These are phyloP conservation scores for Tylopilus sp. DNA, from an alignment of 768 basidiomycete genomes.

Conservation along the genomic window DNA sequence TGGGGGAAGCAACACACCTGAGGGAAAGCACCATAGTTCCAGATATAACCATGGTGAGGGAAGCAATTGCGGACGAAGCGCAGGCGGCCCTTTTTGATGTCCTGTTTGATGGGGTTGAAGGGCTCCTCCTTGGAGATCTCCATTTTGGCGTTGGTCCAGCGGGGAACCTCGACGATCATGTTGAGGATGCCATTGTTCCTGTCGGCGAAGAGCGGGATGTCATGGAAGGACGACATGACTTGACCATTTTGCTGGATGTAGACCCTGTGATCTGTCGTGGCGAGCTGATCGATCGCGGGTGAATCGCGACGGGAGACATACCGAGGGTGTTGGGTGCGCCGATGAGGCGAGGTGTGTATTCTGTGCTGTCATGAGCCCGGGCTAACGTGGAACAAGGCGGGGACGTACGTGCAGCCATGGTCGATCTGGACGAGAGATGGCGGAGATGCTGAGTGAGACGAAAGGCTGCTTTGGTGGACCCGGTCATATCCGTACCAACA, in stretches of 20 bases:
- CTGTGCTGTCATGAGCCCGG: constrained; percentile 34
- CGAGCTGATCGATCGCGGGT: constrained; percentile 18
- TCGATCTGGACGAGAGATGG: constrained; percentile 46
- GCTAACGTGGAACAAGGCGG: too few relatives aligned
- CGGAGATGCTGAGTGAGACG: constrained; percentile 65
- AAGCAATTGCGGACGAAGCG: constrained; percentile 99
- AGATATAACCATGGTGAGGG: constrained; percentile 99
- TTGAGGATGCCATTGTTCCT: constrained; percentile 93
- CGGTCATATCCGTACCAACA: constrained; percentile 29
- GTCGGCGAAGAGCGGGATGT: constrained; percentile 97
- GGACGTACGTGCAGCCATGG: constrained; percentile 39
- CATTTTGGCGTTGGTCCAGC: constrained; percentile 99
- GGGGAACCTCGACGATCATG: constrained; percentile 98
- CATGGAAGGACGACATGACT: constrained; percentile 87
- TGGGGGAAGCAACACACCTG: constrained; percentile 52
- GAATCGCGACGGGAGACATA: constrained; percentile 34
- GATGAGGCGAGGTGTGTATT: constrained; percentile 72
- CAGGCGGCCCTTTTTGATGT: constrained; percentile 93
- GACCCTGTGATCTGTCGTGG: constrained; percentile 83
- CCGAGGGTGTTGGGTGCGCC: constrained; percentile 93
- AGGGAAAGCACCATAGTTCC: constrained; percentile 99
- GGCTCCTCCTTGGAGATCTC: constrained; percentile 97
- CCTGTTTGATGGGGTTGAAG: constrained; percentile 99
- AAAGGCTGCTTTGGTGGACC: constrained; percentile 15
- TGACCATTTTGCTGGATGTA: constrained; percentile 88